Base-by-base conservation (phyloP, 352 stramenopile genomes). In the Peronospora destructor region DNA sequence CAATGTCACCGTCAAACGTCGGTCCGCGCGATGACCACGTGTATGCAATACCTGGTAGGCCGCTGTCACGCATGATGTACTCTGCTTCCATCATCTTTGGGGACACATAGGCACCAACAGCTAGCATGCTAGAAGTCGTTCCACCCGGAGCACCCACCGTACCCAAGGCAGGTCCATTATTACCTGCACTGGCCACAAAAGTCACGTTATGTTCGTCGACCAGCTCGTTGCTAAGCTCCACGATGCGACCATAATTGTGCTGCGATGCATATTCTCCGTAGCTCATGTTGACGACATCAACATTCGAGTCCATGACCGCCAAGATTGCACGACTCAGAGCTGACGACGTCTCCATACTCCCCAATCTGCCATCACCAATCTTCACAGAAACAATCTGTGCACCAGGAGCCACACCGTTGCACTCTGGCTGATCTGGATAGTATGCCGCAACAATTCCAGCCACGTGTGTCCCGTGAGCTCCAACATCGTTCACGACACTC, bases 231-330 rank as follows among this genome's bases (percentile, higher is more conserved):
- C 84, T 80, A 23, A 97, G 56, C 51, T 97, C 74, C 6, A 94
- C 73, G 16, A 98, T 66, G 41, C 91, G 76, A n/a, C 93, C 90
- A 34, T 66, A 71, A 64, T 97, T 84, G 42, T 93, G 81, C 59
- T 95, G 62, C 16, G 65, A 77, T 21, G 79, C 89, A 33, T 95
- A 90, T 68, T 98, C 95, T 19, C 95, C 95, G 64, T 97, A 98
- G 36, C 84, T 97, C 73, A 98, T 94, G 75, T 98, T 98, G 23
- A 98, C 82, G 0, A 98, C 46, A 64, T 98, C 90, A n/a, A 82
- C 90, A 12, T 88, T 87, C 29, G 83, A 61, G 26, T 84, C 60
- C 45, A 94, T 82, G 16, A 96, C 87, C 3, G 94, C 87, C 39
- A 95, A 76, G 36, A 98, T 80, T 0, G 87, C 95, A 40, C 95